Base-by-base conservation (phyloP, 2,329 filamentous ascomycete genomes). In the Aureobasidium sp. region DNA sequence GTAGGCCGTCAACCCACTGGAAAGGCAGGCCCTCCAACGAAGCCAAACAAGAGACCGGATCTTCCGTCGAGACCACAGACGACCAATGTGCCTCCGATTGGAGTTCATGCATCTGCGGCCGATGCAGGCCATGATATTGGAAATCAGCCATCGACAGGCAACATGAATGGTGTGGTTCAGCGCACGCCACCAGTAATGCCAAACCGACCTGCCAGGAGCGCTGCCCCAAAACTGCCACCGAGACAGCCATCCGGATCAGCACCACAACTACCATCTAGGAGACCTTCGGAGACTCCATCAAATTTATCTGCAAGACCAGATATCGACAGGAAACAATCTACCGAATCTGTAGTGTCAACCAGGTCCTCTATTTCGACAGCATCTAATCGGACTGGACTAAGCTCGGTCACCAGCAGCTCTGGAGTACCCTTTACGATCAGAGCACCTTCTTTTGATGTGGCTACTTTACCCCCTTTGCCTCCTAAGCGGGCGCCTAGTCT, bases 381-480 rank as follows among this genome's bases (percentile, higher is more conserved):
- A 9, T 82, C 81, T 1, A 76, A 76, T 41, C 77, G 75, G 56
- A 74, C 77, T 27, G 76, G 72, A 39, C 72, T 72, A 29, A 74
- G 70, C 31, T 72, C 72, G 52, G 70, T 47, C 6, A 64, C 59
- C 1, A 61, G 52, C 27, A 62, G 61, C 2, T 64, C 64, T 29
- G 62, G 59, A 37, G 31, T 55, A 20, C 44, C 53, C 8, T 68
- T 65, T 39, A 65, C 67, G 8, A 66, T 74, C 53, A 63, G 66
- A 57, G 72, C 84, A 6, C 84, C 84, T 11, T 79, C 79, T 51
- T 87, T 80, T 73, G 82, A 83, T 64, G 79, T 82, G 53, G 71
- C 78, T 15, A 77, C 78, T 41, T 71, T 86, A 11, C 84, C 84
- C 57, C 75, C 79, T 34, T 73, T 85, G 39, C 83, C 82, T 53